A percentile compares a stretch with the other conserved stretches of the same genome.
phyloP scores from a whole-genome alignment of 1,139 yeast species.

The Hemisphaericaspora xylanilytica region DNA sequence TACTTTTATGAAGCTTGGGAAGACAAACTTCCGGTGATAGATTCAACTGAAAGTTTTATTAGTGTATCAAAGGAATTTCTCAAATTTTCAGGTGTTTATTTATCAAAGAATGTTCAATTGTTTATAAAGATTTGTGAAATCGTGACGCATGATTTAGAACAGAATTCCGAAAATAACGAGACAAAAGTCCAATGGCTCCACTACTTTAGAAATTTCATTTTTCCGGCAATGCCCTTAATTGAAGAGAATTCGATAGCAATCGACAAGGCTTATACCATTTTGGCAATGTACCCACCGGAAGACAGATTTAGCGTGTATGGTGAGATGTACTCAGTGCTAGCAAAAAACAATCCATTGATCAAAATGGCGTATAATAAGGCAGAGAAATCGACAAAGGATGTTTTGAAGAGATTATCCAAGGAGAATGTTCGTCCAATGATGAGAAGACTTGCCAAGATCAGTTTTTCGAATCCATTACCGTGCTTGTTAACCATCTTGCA shows the following conservation, averaged over 20 bases:
- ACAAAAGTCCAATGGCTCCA: conserved; percentile 53
- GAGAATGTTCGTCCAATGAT: conserved; percentile 78
- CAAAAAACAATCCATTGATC: conserved; percentile 56
- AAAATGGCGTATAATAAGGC: conserved; percentile 67
- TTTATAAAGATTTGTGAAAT: conserved; percentile 63
- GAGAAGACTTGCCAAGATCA: conserved; percentile 72
- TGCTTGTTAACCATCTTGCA: conserved; percentile 61
- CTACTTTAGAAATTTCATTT: conserved; percentile 61
- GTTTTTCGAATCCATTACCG: conserved; percentile 80
- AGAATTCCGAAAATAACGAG: conserved; percentile 17
- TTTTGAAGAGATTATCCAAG: conserved; percentile 81
- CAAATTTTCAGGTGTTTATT: conserved; percentile 53
- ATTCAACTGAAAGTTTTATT: conserved; percentile 45
- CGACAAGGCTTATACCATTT: conserved; percentile 56
- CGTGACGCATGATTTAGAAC: conserved; percentile 38
- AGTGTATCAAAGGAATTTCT: conserved; percentile 48
- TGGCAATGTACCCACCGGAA: conserved; percentile 56
- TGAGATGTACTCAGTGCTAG: conserved; percentile 61
- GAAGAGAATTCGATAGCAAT: conserved; percentile 62
- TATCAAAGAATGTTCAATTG: conserved; percentile 50
- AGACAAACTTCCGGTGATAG: conserved; percentile 35
- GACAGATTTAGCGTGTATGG: conserved; percentile 80
- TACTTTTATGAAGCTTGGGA: conserved; percentile 60
- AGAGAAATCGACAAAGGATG: conserved; percentile 78
- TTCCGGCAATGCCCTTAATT: conserved; percentile 64